A percentile compares a stretch with the other conserved stretches of the same genome.
These are phyloP conservation scores for Vanderwaltozyma polyspora DNA, from an alignment of 805 yeast species.

Conservation along the genomic window DNA sequence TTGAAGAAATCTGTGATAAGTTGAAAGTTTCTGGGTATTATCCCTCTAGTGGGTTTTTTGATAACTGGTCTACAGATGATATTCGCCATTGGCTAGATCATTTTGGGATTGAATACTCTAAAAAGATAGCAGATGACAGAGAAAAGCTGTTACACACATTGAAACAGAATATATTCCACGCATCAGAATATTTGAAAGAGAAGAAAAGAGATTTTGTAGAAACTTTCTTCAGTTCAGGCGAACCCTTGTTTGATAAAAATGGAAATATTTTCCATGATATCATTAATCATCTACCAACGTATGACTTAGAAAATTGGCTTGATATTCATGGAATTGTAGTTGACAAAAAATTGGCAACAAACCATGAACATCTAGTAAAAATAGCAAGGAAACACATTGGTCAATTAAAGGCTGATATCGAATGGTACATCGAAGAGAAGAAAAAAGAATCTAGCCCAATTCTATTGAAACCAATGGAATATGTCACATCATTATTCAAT, in stretches of 20 bases:
- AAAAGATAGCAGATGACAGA: conserved; percentile 29
- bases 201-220: conserved; percentile 32
- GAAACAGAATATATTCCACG: conserved; percentile 30
- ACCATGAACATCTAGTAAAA: conserved; percentile 28
- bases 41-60: conserved; percentile 43
- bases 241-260: conserved; percentile 29
- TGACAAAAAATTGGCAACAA: conserved; percentile 25
- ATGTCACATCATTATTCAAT: conserved; percentile 2
- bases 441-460: conserved; percentile 27
- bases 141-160: conserved; percentile 36
- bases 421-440: conserved; percentile 27
- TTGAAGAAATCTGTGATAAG: conserved; percentile 29
- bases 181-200: conserved; percentile 30
- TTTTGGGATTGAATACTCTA: conserved; percentile 30
- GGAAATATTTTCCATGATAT: conserved; percentile 33
- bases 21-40: conserved; percentile 34
- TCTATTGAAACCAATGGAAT: conserved; percentile 27
- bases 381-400: conserved; percentile 27
- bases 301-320: conserved; percentile 47
- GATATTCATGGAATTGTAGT: conserved; percentile 33
- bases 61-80: conserved; percentile 28
- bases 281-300: conserved; percentile 41
- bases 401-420: conserved; percentile 31
- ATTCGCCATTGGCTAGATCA: conserved; percentile 39
- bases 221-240: conserved; percentile 29